phyloP scores from a whole-genome alignment of 768 basidiomycete species.

The Lactarius tabidus region DNA sequence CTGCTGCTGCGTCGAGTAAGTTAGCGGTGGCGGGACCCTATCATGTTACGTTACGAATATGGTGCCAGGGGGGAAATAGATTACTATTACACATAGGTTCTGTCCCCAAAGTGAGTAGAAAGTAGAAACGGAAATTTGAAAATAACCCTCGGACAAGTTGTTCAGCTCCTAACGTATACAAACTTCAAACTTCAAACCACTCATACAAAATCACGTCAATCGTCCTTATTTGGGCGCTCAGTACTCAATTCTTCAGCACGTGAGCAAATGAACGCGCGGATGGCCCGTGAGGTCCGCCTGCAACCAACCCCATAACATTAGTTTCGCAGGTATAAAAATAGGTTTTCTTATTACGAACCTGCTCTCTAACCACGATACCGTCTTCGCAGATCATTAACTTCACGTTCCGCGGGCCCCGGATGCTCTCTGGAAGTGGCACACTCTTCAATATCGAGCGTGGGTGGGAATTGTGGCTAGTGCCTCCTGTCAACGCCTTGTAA shows the following conservation, averaged over 20 bases:
- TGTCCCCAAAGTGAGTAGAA: too few species aligned
- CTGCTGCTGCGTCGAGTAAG: too few species aligned
- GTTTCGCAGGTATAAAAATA: conserved; percentile 11
- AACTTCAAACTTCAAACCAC: background rate
- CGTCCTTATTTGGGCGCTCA: too few species aligned
- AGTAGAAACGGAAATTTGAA: too few species aligned
- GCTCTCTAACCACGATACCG: conserved; percentile 19
- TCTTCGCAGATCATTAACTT: conserved; percentile 26
- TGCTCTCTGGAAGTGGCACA: conserved; percentile 10
- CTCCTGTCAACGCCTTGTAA: background rate
- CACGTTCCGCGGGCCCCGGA: background rate
- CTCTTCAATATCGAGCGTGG: conserved; percentile 18
- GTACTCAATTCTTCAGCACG: too few species aligned
- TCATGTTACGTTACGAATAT: too few species aligned
- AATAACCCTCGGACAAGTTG: too few species aligned
- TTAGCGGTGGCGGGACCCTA: too few species aligned
- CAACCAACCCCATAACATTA: conserved; percentile 12
- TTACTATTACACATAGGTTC: too few species aligned
- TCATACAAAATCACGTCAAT: conserved; percentile 11
- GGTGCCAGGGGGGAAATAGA: too few species aligned
- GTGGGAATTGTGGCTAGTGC: background rate
- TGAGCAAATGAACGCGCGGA: too few species aligned
- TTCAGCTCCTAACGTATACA: too few species aligned
- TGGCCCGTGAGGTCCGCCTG: background rate
- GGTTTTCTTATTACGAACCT: conserved; percentile 11